These are phyloP conservation scores for Plenodomus lindquistii DNA, from an alignment of 2,329 filamentous ascomycete genomes.

Conservation along the genomic window DNA sequence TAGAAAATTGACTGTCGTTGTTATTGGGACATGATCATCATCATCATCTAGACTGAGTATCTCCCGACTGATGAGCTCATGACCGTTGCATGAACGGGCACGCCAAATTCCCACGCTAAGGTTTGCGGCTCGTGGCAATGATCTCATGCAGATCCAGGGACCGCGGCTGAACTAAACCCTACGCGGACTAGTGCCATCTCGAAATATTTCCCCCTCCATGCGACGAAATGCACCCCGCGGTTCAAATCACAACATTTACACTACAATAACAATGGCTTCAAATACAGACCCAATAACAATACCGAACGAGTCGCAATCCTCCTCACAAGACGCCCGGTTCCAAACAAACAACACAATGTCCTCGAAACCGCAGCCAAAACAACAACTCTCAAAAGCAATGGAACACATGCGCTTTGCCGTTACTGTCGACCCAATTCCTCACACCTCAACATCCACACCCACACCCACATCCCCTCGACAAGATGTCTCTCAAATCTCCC, in stretches of 20 bases:
- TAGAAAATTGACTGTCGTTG: not conserved
- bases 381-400: conserved; percentile 57
- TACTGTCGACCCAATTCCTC: conserved; percentile 44
- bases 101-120: not conserved
- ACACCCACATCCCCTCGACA: conserved; percentile 3
- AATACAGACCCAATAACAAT: conserved; percentile 9
- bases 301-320: conserved; percentile 2
- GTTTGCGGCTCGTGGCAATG: conserved; percentile 26
- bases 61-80: conserved; percentile 2
- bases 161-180: conserved; percentile 10
- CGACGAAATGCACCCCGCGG: not conserved
- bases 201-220: conserved; percentile 18
- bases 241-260: not conserved
- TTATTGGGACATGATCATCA: conserved; percentile 15
- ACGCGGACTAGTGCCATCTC: not conserved
- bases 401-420: conserved; percentile 57
- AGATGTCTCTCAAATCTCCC: not conserved
- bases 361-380: conserved; percentile 39
- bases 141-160: conserved; percentile 21
- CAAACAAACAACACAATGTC: conserved; percentile 39
- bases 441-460: conserved; percentile 20
- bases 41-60: conserved; percentile 14
- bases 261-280: conserved; percentile 20
- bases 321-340: conserved; percentile 22
- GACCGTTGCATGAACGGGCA: not conserved